Conservation (phyloP, 345 rosid genomes). For the Salix dunnii region DNA sequence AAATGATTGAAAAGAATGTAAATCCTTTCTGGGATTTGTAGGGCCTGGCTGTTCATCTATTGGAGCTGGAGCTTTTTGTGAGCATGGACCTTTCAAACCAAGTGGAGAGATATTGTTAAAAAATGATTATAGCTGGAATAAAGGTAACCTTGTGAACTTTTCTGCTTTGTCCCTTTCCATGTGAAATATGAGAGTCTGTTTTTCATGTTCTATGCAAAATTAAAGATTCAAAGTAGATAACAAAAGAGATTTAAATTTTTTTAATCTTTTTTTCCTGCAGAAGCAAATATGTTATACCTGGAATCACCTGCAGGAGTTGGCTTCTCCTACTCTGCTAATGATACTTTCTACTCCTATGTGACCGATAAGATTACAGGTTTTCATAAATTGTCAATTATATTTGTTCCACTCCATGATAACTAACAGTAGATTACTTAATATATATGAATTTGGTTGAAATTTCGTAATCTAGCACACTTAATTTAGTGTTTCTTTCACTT, state of each 20-base stretch:
- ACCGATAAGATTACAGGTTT: conserved; percentile 22
- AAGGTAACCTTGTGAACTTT: conserved; percentile 1
- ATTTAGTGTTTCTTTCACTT: neutral
- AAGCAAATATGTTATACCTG: conserved; percentile 23
- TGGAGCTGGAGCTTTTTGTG: conserved; percentile 31
- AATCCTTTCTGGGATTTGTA: conserved; percentile 7
- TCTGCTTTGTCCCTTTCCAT: no score
- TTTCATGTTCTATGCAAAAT: neutral
- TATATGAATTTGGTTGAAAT: neutral
- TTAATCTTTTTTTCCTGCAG: neutral
- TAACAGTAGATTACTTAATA: neutral
- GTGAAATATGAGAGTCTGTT: neutral
- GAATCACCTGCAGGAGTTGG: conserved; percentile 33
- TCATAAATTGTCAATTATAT: neutral
- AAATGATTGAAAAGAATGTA: neutral
- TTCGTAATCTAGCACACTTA: neutral
- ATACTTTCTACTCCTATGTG: conserved; percentile 17
- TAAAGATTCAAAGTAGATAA: neutral
- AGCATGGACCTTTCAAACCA: conserved; percentile 30
- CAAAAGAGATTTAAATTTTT: neutral
- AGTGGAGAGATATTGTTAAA: conserved; percentile 10
- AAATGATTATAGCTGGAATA: conserved; percentile 25
- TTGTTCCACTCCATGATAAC: neutral
- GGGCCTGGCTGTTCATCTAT: conserved; percentile 32
- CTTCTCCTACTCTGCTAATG: conserved; percentile 26